Percentiles rank a stretch among this genome's conserved stretches.
Conservation (phyloP, 2,329 filamentous ascomycete genomes). For the Claviceps capensis region DNA sequence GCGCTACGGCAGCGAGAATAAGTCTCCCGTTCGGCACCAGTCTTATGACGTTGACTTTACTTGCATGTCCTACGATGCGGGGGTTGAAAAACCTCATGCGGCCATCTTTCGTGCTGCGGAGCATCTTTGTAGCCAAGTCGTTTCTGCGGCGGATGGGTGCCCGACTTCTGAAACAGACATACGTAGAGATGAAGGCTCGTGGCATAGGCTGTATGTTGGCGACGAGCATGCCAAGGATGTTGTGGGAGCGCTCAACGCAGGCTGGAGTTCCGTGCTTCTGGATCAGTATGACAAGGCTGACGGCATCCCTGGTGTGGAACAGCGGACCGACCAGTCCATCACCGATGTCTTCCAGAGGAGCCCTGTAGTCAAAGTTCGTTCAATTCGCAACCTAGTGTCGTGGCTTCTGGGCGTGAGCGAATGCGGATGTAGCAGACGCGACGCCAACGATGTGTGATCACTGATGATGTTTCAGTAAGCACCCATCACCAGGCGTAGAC, state of each 20-base stretch:
- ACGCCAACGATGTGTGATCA: no score
- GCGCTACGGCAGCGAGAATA: slow-evolving; percentile 12
- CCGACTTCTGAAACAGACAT: slow-evolving; percentile 4
- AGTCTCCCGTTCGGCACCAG: background rate
- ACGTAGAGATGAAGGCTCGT: slow-evolving; percentile 10
- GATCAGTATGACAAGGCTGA: slow-evolving; percentile 5
- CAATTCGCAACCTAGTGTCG: slow-evolving; percentile 6
- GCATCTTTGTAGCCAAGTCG: slow-evolving; percentile 22
- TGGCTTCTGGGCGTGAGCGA: slow-evolving; percentile 6
- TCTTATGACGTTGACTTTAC: slow-evolving; percentile 36
- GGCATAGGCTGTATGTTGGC: slow-evolving; percentile 38
- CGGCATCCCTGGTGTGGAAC: slow-evolving; percentile 6
- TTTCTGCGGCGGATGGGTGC: slow-evolving; percentile 10
- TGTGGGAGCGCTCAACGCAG: slow-evolving; percentile 24
- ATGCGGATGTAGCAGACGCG: background rate
- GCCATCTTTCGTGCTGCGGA: slow-evolving; percentile 43
- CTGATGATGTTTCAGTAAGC: no score
- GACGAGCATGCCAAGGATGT: slow-evolving; percentile 39
- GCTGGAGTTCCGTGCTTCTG: slow-evolving; percentile 13
- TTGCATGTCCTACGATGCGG: slow-evolving; percentile 50
- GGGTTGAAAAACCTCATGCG: slow-evolving; percentile 42
- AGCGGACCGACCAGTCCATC: slow-evolving; percentile 3
- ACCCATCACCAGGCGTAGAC: no score
- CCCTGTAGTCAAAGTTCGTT: slow-evolving; percentile 8
- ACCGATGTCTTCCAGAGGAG: slow-evolving; percentile 6